These are phyloP conservation scores for Cercospora sp. DNA, from an alignment of 2,329 filamentous ascomycete species.

Conservation along the genomic window DNA sequence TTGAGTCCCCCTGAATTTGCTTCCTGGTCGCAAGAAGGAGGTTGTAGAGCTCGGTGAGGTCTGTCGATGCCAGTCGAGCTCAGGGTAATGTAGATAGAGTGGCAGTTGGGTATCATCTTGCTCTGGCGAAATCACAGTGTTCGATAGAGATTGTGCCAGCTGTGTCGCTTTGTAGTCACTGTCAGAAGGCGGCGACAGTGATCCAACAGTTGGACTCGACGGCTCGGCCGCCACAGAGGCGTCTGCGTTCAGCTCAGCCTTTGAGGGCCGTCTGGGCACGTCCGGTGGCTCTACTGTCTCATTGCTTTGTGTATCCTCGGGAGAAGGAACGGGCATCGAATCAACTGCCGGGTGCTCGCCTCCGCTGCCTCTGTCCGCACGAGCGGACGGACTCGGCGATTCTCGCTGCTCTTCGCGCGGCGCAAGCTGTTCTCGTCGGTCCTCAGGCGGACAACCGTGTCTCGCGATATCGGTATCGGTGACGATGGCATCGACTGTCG, in stretches of 20 bases:
- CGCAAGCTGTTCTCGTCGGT: slow-evolving; percentile 27
- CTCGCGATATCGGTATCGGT: slow-evolving; percentile 7
- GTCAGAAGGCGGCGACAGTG: slow-evolving; percentile 30
- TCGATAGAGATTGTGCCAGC: slow-evolving; percentile 35
- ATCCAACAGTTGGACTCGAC: slow-evolving; percentile 30
- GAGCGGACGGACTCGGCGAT: slow-evolving; percentile 7
- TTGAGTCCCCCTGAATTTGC: slow-evolving; percentile 85
- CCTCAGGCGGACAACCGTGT: slow-evolving; percentile 43
- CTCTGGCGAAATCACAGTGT: slow-evolving; percentile 30
- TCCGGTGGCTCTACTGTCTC: slow-evolving; percentile 31
- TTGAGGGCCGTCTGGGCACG: slow-evolving; percentile 32
- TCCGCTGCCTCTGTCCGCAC: slow-evolving; percentile 10
- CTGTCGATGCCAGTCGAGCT: slow-evolving; percentile 43
- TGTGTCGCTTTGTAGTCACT: slow-evolving; percentile 29
- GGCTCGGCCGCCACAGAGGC: slow-evolving; percentile 36
- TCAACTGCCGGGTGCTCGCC: not conserved
- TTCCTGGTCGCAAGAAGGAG: slow-evolving; percentile 82
- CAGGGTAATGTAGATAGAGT: slow-evolving; percentile 34
- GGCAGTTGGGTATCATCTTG: slow-evolving; percentile 21
- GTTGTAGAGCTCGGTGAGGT: slow-evolving; percentile 75
- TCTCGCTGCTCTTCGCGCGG: slow-evolving; percentile 9
- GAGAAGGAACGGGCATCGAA: not conserved
- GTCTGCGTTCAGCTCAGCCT: slow-evolving; percentile 47
- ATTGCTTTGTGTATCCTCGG: slow-evolving; percentile 28
- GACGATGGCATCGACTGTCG: not conserved